These are phyloP conservation scores for Aristolochia contorta DNA, from an alignment of 164 flowering plant genomes.

Conservation along the genomic window DNA sequence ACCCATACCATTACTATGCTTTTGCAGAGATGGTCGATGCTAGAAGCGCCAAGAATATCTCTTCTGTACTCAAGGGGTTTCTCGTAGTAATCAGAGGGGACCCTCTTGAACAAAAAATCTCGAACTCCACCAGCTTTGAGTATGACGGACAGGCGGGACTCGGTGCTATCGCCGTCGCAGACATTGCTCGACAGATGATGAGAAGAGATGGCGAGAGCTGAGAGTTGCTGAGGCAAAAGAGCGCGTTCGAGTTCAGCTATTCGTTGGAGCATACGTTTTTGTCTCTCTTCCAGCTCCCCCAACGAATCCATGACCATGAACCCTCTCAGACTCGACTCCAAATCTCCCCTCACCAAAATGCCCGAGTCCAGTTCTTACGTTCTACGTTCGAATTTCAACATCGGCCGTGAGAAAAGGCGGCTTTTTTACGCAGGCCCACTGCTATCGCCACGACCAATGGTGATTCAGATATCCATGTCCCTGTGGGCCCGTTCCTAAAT, in stretches of 20 bases:
- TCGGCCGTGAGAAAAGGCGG: no score
- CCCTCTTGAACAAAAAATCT: slow-evolving; percentile 71
- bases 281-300: slow-evolving; percentile 40
- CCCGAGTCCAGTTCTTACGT: no score
- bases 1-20: slow-evolving; percentile 74
- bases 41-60: slow-evolving; percentile 56
- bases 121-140: slow-evolving; percentile 46
- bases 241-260: slow-evolving; percentile 37
- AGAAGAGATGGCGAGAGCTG: slow-evolving; percentile 14
- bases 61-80: slow-evolving; percentile 61
- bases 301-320: slow-evolving; percentile 15
- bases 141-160: slow-evolving; percentile 58
- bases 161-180: slow-evolving; percentile 24
- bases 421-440: neutral
- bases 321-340: neutral
- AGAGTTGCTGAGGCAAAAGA: slow-evolving; percentile 14
- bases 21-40: slow-evolving; percentile 88
- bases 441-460: neutral
- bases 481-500: neutral
- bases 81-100: slow-evolving; percentile 78
- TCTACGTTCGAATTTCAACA: no score
- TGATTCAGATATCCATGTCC: neutral
- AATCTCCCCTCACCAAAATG: neutral
- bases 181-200: neutral
- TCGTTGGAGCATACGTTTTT: slow-evolving; percentile 41